A percentile compares a stretch with the other conserved stretches of the same genome.
These are phyloP conservation scores for Grigorovia humatica DNA, from an alignment of 805 yeast genomes.

Conservation along the genomic window DNA sequence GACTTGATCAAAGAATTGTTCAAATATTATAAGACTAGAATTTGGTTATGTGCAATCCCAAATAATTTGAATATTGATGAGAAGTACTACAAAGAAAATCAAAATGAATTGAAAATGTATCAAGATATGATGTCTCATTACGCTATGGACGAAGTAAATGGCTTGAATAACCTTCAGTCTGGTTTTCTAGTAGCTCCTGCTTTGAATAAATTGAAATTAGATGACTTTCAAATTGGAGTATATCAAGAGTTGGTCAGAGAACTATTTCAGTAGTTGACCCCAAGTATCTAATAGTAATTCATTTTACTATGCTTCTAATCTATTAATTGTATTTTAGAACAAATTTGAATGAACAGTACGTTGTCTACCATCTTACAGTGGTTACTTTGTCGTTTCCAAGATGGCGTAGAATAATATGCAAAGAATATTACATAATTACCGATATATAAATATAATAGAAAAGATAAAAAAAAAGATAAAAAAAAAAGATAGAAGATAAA, in stretches of 20 bases:
- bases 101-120: conserved; percentile 25
- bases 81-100: conserved; percentile 24
- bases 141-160: conserved; percentile 17
- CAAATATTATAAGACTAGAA: conserved; percentile 67
- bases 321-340: too few relatives aligned
- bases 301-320: background rate
- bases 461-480: too few relatives aligned
- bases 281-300: background rate
- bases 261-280: conserved; percentile 11
- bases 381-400: too few relatives aligned
- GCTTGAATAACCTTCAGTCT: conserved; percentile 10
- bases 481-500: too few relatives aligned
- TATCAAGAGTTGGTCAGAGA: conserved; percentile 26
- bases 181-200: conserved; percentile 20
- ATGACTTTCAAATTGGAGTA: conserved; percentile 30
- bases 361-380: too few relatives aligned
- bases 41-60: conserved; percentile 73
- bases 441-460: too few relatives aligned
- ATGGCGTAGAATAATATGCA: too few relatives aligned
- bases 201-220: conserved; percentile 23
- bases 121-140: conserved; percentile 28
- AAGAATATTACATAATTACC: too few relatives aligned
- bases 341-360: too few relatives aligned
- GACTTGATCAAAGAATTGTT: conserved; percentile 64
- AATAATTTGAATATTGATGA: conserved; percentile 25